A percentile compares a stretch with the other conserved stretches of the same genome.
These are phyloP conservation scores for Ilex asprella DNA, from an alignment of 257 asterid species.

Conservation along the genomic window DNA sequence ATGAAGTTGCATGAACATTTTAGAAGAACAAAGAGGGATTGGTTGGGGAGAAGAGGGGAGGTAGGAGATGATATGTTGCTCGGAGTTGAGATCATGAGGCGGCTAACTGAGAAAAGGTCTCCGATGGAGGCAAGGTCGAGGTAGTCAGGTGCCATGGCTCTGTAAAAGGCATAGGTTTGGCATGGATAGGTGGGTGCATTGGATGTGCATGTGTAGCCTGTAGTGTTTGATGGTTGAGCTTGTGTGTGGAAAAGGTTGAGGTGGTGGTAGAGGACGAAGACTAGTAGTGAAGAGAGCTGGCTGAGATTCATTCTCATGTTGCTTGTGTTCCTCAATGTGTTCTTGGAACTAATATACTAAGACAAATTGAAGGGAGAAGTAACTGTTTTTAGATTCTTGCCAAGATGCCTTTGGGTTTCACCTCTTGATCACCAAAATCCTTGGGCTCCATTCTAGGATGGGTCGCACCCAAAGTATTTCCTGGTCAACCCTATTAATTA, in stretches of 20 bases:
- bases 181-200: slow-evolving; percentile 44
- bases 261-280: slow-evolving; percentile 21
- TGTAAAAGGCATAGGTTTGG: slow-evolving; percentile 59
- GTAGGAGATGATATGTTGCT: slow-evolving; percentile 54
- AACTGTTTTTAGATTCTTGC: too few species aligned
- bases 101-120: slow-evolving; percentile 78
- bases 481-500: too few species aligned
- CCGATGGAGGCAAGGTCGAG: slow-evolving; percentile 71
- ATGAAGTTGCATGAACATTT: slow-evolving; percentile 63
- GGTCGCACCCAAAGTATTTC: too few species aligned
- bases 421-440: too few species aligned
- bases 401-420: too few species aligned
- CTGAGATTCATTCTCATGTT: slow-evolving; percentile 16
- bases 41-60: slow-evolving; percentile 42
- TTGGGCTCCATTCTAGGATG: too few species aligned
- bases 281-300: slow-evolving; percentile 10
- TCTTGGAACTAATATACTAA: too few species aligned
- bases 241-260: slow-evolving; percentile 11
- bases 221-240: slow-evolving; percentile 42
- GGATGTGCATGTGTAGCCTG: slow-evolving; percentile 58
- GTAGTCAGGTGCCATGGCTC: slow-evolving; percentile 50
- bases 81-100: slow-evolving; percentile 53
- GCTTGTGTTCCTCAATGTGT: not conserved
- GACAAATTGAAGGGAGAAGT: too few species aligned
- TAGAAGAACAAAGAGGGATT: slow-evolving; percentile 59